A percentile compares a stretch with the other conserved stretches of the same genome.
Conservation (phyloP, 192 early-diverging fungal genomes). For the Rhizoclosmatium sp. region DNA sequence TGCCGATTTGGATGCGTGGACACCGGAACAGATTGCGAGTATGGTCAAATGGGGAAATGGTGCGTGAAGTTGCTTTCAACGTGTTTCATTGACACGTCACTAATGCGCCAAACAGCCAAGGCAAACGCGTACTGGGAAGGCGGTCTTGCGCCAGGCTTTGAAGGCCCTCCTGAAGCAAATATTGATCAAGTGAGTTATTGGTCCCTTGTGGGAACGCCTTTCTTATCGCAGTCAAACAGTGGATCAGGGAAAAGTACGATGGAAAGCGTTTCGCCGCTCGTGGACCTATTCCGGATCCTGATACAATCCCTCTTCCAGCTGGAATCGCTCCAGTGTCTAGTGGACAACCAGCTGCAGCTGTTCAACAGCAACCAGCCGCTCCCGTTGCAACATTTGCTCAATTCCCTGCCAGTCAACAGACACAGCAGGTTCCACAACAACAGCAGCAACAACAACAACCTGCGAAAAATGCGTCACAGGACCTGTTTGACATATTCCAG, state of each 20-base stretch:
- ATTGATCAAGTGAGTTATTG: constrained; percentile 15
- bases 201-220: neutral
- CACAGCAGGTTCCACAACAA: neutral
- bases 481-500: constrained; percentile 47
- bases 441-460: constrained; percentile 14
- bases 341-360: constrained; percentile 4
- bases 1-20: constrained; percentile 84
- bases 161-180: constrained; percentile 62
- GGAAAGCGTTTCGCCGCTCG: constrained; percentile 77
- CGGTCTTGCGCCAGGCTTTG: constrained; percentile 55
- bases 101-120: constrained; percentile 13
- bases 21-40: constrained; percentile 76
- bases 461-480: constrained; percentile 37
- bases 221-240: constrained; percentile 67
- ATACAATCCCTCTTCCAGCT: constrained; percentile 52
- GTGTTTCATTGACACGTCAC: neutral
- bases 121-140: constrained; percentile 62
- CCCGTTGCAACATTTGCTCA: neutral
- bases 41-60: constrained; percentile 85
- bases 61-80: neutral
- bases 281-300: constrained; percentile 78
- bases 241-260: constrained; percentile 84
- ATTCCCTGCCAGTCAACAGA: constrained; percentile 5
- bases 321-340: neutral
- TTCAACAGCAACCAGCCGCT: constrained; percentile 12